These are phyloP conservation scores for Xylaria acuta DNA, from an alignment of 495 filamentous ascomycete genomes.

Conservation along the genomic window DNA sequence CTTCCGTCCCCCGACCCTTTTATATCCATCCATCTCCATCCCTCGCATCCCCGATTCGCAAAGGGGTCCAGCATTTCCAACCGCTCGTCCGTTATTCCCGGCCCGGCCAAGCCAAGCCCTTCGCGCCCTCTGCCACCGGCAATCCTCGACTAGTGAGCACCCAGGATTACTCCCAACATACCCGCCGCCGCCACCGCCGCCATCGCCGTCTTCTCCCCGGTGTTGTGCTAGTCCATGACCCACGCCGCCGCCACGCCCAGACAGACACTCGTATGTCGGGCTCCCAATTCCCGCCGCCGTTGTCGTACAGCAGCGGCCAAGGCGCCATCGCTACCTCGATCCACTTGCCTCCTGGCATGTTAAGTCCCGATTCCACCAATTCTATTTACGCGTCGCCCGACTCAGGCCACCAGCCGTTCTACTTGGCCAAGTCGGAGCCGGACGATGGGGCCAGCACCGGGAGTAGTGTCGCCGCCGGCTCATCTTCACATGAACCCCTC, in stretches of 20 bases:
- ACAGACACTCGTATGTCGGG: slow-evolving; percentile 38
- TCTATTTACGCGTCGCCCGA: slow-evolving; percentile 51
- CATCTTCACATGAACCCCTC: slow-evolving; percentile 41
- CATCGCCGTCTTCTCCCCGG: neutral
- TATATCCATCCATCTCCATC: slow-evolving; percentile 27
- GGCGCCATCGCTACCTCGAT: slow-evolving; percentile 29
- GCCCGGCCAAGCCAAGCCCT: slow-evolving; percentile 21
- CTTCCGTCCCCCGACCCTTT: slow-evolving; percentile 12
- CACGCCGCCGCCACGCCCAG: neutral
- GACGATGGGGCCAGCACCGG: slow-evolving; percentile 39
- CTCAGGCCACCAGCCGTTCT: slow-evolving; percentile 37
- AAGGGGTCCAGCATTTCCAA: slow-evolving; percentile 24
- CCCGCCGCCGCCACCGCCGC: neutral
- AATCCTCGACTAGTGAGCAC: neutral
- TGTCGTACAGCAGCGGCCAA: slow-evolving; percentile 43
- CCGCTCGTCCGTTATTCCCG: slow-evolving; percentile 27
- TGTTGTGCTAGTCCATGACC: neutral
- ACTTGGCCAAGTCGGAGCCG: slow-evolving; percentile 41
- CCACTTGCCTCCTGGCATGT: slow-evolving; percentile 36
- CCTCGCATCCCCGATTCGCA: slow-evolving; percentile 27
- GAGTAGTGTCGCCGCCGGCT: slow-evolving; percentile 40
- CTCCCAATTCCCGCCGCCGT: slow-evolving; percentile 40
- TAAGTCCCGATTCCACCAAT: slow-evolving; percentile 43
- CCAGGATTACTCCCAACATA: slow-evolving; percentile 6
- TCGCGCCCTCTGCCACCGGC: slow-evolving; percentile 8